Conservation (phyloP, 306 rosid species). For the Fragaria ananassa region DNA sequence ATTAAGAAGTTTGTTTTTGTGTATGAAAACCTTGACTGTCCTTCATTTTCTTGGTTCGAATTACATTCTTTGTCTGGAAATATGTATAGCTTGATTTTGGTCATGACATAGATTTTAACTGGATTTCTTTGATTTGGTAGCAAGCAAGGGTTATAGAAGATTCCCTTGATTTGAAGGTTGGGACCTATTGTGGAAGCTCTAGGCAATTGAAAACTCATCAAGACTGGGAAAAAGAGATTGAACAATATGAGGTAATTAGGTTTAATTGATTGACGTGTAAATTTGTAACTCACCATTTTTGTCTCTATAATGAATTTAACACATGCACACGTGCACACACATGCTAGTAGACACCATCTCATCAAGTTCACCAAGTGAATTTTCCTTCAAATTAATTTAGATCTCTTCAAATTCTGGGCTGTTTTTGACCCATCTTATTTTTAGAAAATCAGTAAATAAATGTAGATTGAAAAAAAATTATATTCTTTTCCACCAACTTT, state of each 20-base stretch:
- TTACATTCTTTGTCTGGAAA: neutral
- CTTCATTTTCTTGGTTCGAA: neutral
- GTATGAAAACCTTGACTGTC: neutral
- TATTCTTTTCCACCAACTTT: neutral
- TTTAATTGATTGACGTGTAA: constrained; percentile 18
- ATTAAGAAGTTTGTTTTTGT: neutral
- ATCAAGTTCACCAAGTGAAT: constrained; percentile 5
- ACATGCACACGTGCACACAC: neutral
- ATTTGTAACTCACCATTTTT: constrained; percentile 1
- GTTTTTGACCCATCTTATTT: neutral
- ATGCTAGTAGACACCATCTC: neutral
- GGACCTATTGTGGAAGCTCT: constrained; percentile 57
- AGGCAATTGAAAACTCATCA: constrained; percentile 51
- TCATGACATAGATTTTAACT: constrained; percentile 9
- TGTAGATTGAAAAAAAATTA: neutral
- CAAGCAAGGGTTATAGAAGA: constrained; percentile 83
- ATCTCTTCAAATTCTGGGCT: neutral
- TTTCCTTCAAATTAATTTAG: neutral
- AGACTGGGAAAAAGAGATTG: constrained; percentile 71
- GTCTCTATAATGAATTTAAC: neutral
- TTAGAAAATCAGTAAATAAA: neutral
- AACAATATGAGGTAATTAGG: constrained; percentile 63
- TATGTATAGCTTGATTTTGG: neutral
- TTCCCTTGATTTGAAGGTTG: constrained; percentile 72
- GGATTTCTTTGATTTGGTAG: constrained; percentile 36